Conservation (phyloP, 371 early-diverging fungal species). For the Dichotomocladium elegans region DNA sequence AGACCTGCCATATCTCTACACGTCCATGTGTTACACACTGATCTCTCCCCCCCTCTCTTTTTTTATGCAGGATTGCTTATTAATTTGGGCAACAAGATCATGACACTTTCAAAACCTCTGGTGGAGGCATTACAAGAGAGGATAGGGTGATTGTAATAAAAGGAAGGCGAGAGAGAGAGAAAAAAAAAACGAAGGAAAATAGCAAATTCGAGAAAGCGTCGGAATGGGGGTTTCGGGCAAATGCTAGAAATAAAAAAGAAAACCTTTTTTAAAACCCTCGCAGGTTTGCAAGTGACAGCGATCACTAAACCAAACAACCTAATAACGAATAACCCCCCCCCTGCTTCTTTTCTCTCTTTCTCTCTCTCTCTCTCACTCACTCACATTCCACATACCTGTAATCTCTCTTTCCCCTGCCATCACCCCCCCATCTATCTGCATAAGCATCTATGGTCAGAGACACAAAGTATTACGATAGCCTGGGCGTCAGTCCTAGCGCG, state of each 20-base stretch:
- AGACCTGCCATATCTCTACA: too few species aligned
- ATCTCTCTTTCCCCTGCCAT: background rate
- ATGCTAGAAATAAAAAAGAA: too few species aligned
- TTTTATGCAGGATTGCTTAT: conserved; percentile 24
- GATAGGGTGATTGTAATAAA: too few species aligned
- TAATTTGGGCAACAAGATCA: conserved; percentile 23
- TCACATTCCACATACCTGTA: too few species aligned
- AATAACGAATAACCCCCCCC: background rate
- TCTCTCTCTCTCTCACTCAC: background rate
- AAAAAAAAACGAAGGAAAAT: background rate
- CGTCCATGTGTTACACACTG: too few species aligned
- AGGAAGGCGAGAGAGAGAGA: conserved; percentile 7
- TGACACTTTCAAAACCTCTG: conserved; percentile 25
- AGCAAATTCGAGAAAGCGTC: too few species aligned
- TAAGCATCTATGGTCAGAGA: conserved; percentile 64
- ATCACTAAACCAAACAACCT: too few species aligned
- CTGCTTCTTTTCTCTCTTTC: background rate
- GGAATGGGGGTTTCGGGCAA: too few species aligned
- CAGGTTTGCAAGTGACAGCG: too few species aligned
- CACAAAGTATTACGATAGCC: conserved; percentile 89
- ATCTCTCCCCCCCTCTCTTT: too few species aligned
- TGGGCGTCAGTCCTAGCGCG: conserved; percentile 83
- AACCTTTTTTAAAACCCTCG: too few species aligned
- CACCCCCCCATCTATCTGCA: background rate
- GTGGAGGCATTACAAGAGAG: conserved; percentile 21